Base-by-base conservation (phyloP, 1,139 yeast species). In the Yueomyces sp. region DNA sequence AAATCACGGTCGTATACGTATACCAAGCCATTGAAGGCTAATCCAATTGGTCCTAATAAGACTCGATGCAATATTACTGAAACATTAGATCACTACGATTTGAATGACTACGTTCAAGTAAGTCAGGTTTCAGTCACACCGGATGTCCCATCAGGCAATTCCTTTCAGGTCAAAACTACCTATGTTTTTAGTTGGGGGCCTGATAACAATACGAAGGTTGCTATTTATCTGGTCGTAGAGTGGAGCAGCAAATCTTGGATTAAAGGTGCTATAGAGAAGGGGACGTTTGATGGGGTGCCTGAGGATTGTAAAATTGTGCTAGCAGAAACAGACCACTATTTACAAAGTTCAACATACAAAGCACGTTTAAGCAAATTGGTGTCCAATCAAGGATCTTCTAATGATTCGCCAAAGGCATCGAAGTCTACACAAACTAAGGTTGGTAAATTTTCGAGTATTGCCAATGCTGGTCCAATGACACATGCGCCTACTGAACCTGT, bases 121-220 rank as follows among this genome's bases (percentile, higher is more conserved):
- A 73, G 76, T 26, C 89, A 83, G 49, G 60, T 72, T 1, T 82
- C 95, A 0, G 72, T 71, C 38, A 85, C 96, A 0, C 98, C 98
- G 0, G 96, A 91, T 64, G 96, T 91, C 19, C 98, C 98, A 1
- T 81, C 91, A 47, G 98, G 98, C 5, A 75, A 72, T 51, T 70
- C 89, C 1, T 91, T 91, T 60, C 70, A 75, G 42, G 81, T 87
- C 25, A 73, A 75, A 46, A 84, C 97, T 1, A 70, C 73, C 44
- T 66, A 77, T 28, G 55, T 64, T 37, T 52, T 67, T 11, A 57
- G 67, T 0, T 93, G 98, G 98, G 95, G 75, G 1, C 70, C 70
- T 2, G 72, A 75, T 48, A 86, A 87, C 60, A 53, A 65, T 12
- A 86, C 97, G 2, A 70, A 70, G 43, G 44, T 89, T 26, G 75